A percentile compares a stretch with the other conserved stretches of the same genome.
Conservation (phyloP, 495 filamentous ascomycete genomes). For the Melanomma pulvis-pyrius region DNA sequence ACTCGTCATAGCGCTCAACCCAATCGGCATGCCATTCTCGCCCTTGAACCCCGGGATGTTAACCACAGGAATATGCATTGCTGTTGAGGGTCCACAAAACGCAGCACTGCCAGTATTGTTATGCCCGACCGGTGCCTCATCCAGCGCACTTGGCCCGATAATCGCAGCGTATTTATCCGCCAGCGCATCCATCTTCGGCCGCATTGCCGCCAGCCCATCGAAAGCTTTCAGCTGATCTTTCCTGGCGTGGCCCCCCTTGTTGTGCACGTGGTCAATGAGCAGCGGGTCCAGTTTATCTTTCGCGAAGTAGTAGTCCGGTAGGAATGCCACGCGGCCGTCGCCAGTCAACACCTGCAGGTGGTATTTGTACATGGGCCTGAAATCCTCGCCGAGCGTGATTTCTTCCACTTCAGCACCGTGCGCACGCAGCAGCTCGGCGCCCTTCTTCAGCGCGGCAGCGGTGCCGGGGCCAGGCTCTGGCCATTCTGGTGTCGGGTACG, state of each 20-base stretch:
- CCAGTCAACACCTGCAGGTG: conserved; percentile 47
- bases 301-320: conserved; percentile 50
- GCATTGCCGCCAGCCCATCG: conserved; percentile 51
- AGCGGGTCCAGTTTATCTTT: conserved; percentile 47
- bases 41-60: conserved; percentile 57
- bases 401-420: conserved; percentile 53
- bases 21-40: conserved; percentile 54
- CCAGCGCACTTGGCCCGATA: conserved; percentile 53
- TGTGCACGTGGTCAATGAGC: conserved; percentile 52
- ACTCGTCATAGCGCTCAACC: conserved; percentile 50
- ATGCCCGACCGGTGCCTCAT: conserved; percentile 54
- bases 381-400: conserved; percentile 51
- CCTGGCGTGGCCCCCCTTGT: conserved; percentile 43
- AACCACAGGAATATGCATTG: conserved; percentile 53
- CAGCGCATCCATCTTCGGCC: conserved; percentile 53
- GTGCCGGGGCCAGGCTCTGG: conserved; percentile 52
- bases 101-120: conserved; percentile 51
- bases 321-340: conserved; percentile 52
- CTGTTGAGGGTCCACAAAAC: conserved; percentile 42
- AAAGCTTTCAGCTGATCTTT: conserved; percentile 50
- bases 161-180: conserved; percentile 52
- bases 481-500: conserved; percentile 55
- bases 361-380: conserved; percentile 49
- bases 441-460: conserved; percentile 48
- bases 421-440: conserved; percentile 44